Percentiles rank a stretch among this genome's conserved stretches.
Conservation (phyloP, 1,284 basidiomycete genomes). For the Schizopora paradoxa region DNA sequence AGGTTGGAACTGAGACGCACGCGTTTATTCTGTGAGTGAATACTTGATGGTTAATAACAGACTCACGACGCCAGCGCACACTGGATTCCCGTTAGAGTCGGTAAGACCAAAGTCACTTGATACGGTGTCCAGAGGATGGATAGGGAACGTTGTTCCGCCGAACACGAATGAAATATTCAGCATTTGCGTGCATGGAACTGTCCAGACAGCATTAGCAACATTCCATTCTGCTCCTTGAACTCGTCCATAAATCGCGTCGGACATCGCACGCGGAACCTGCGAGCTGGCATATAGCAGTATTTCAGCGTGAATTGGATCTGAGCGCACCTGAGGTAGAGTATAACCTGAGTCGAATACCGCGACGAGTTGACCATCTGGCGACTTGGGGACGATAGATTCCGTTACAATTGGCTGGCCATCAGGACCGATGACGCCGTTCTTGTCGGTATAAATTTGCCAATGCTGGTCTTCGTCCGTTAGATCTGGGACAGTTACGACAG, state of each 20-base stretch:
- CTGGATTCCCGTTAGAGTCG: constrained; percentile 50
- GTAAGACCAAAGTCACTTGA: constrained; percentile 57
- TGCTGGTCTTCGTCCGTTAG: constrained; percentile 60
- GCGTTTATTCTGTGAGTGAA: neutral
- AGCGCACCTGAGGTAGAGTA: constrained; percentile 50
- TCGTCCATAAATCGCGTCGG: constrained; percentile 76
- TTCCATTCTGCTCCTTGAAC: constrained; percentile 71
- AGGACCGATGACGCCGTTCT: constrained; percentile 60
- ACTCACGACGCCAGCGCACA: constrained; percentile 66
- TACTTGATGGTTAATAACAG: neutral
- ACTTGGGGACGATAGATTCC: constrained; percentile 62
- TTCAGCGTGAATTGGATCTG: neutral
- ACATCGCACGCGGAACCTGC: constrained; percentile 59
- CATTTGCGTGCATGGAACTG: constrained; percentile 65
- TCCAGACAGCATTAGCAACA: constrained; percentile 53
- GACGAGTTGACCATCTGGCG: constrained; percentile 57
- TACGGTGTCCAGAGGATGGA: constrained; percentile 69
- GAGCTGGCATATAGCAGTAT: neutral
- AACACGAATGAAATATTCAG: constrained; percentile 68
- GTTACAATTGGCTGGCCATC: constrained; percentile 59
- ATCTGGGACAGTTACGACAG: constrained; percentile 58
- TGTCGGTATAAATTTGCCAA: constrained; percentile 69
- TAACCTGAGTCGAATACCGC: constrained; percentile 73
- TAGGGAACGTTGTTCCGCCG: constrained; percentile 58
- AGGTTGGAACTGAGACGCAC: constrained; percentile 63